phyloP scores from a whole-genome alignment of 2,329 filamentous ascomycete species.

The Laburnicola sp. region DNA sequence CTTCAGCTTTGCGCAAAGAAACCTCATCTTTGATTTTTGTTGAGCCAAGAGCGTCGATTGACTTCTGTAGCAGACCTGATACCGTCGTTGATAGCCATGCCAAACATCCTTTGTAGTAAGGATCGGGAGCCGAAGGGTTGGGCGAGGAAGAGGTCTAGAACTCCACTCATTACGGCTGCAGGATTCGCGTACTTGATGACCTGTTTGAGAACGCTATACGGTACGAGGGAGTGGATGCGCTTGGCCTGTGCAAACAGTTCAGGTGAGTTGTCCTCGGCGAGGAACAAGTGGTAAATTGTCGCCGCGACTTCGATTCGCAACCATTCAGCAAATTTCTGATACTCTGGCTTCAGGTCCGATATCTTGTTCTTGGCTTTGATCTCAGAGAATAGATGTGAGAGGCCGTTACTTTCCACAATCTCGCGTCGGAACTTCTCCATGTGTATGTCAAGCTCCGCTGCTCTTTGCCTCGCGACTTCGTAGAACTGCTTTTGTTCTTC shows the following conservation, averaged over 20 bases:
- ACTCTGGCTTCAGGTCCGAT: conserved; percentile 86
- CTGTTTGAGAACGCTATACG: conserved; percentile 92
- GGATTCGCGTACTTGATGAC: conserved; percentile 96
- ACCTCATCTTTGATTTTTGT: conserved; percentile 79
- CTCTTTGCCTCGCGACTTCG: conserved; percentile 87
- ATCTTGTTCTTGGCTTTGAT: conserved; percentile 90
- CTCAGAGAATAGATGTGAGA: conserved; percentile 90
- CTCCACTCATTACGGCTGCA: conserved; percentile 92
- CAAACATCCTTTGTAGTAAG: conserved; percentile 91
- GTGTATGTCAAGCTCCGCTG: conserved; percentile 91
- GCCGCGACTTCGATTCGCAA: conserved; percentile 94
- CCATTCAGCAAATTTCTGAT: conserved; percentile 98
- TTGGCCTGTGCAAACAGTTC: conserved; percentile 94
- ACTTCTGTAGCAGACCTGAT: conserved; percentile 83
- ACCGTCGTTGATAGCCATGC: conserved; percentile 85
- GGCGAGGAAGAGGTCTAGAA: conserved; percentile 92
- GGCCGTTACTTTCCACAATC: conserved; percentile 76
- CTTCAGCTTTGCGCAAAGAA: conserved; percentile 79
- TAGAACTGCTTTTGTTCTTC: conserved; percentile 95
- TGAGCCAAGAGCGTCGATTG: conserved; percentile 73
- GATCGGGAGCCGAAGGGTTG: conserved; percentile 91
- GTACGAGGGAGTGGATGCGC: conserved; percentile 90
- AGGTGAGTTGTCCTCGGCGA: conserved; percentile 96
- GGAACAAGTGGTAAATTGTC: conserved; percentile 93
- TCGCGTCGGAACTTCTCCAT: conserved; percentile 81